Conservation (phyloP, 495 filamentous ascomycete species). For the Penicillium parvum region DNA sequence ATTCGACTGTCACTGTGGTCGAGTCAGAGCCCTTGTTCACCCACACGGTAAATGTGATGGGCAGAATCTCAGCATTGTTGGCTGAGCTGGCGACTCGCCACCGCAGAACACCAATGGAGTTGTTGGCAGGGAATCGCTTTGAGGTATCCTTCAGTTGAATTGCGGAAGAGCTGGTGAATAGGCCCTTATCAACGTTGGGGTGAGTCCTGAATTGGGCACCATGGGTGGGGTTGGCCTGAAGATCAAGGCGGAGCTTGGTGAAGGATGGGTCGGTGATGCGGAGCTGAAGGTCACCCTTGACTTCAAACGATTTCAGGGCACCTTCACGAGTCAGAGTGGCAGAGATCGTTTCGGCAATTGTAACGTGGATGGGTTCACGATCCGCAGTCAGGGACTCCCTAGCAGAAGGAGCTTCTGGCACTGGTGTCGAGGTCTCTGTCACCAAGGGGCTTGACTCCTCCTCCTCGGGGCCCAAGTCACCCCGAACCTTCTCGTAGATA, state of each 20-base stretch:
- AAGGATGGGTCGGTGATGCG: slow-evolving; percentile 82
- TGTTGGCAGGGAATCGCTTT: slow-evolving; percentile 88
- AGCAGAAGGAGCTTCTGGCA: slow-evolving; percentile 55
- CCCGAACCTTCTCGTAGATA: slow-evolving; percentile 93
- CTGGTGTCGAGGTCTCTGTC: slow-evolving; percentile 48
- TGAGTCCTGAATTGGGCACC: slow-evolving; percentile 88
- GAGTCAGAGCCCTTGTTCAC: slow-evolving; percentile 79
- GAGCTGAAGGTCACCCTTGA: slow-evolving; percentile 86
- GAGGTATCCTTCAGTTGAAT: slow-evolving; percentile 82
- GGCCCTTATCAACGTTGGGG: slow-evolving; percentile 85
- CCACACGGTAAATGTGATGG: slow-evolving; percentile 94
- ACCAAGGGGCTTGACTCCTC: slow-evolving; percentile 76
- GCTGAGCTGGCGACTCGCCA: slow-evolving; percentile 77
- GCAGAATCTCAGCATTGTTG: slow-evolving; percentile 67
- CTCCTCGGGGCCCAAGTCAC: slow-evolving; percentile 75
- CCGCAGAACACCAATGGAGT: slow-evolving; percentile 79
- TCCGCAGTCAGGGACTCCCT: slow-evolving; percentile 63
- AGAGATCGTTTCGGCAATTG: slow-evolving; percentile 79
- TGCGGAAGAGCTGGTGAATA: slow-evolving; percentile 69
- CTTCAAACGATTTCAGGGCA: slow-evolving; percentile 71
- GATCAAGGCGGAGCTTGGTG: slow-evolving; percentile 80
- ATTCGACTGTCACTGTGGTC: slow-evolving; percentile 86
- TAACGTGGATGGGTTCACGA: slow-evolving; percentile 77
- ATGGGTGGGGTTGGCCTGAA: slow-evolving; percentile 66
- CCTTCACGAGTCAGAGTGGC: slow-evolving; percentile 86